These are phyloP conservation scores for Hyaloperonospora brassicae DNA, from an alignment of 352 stramenopile genomes.

Conservation along the genomic window DNA sequence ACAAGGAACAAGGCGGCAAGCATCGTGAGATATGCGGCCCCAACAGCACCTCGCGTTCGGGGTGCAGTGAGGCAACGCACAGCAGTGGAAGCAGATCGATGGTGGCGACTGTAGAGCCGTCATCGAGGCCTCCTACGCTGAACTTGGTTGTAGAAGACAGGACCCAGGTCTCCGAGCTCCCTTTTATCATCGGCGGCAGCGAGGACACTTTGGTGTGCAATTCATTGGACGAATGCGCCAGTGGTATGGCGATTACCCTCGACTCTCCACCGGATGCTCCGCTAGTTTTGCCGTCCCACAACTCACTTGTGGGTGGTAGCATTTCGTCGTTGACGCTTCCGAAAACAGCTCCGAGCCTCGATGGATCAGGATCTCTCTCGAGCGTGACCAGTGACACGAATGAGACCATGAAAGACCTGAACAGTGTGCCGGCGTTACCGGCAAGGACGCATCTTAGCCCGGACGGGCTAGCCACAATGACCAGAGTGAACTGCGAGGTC, in stretches of 20 bases:
- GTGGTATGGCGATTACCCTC: constrained; percentile 7
- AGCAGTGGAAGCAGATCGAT: constrained; percentile 1
- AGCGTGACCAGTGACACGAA: constrained; percentile 12
- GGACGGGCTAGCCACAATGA: constrained; percentile 12
- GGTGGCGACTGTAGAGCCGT: constrained; percentile 23
- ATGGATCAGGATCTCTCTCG: constrained; percentile 14
- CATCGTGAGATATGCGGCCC: constrained; percentile 12
- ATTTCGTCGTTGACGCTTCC: constrained; percentile 14
- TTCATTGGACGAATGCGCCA: not conserved
- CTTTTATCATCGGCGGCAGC: not conserved
- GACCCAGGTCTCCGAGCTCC: constrained; percentile 30
- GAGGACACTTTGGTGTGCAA: not conserved
- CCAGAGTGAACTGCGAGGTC: constrained; percentile 11
- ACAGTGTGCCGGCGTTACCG: constrained; percentile 1
- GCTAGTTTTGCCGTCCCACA: constrained; percentile 17
- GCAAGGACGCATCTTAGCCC: constrained; percentile 12
- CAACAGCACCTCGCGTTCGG: constrained; percentile 12
- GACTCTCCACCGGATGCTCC: constrained; percentile 13
- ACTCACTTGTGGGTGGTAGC: constrained; percentile 12
- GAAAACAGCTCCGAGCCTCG: constrained; percentile 7
- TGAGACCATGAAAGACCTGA: constrained; percentile 12
- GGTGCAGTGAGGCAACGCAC: constrained; percentile 1
- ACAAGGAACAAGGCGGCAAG: constrained; percentile 1
- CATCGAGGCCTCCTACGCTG: constrained; percentile 37
- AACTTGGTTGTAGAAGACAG: constrained; percentile 70